phyloP scores from a whole-genome alignment of 208 protist species.

The Crithidia acanthocephali region DNA sequence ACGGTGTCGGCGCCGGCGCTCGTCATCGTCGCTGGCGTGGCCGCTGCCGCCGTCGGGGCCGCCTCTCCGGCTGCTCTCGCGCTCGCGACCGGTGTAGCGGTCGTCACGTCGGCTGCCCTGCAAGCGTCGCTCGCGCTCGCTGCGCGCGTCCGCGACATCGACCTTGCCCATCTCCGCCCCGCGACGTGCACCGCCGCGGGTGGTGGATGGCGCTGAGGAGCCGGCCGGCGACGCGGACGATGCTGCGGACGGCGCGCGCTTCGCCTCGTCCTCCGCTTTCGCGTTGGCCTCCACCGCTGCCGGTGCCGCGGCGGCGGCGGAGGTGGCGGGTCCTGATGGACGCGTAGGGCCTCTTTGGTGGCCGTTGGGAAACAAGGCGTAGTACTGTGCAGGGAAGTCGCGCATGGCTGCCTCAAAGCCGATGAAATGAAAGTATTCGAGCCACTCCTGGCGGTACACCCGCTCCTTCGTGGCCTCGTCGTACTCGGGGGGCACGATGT shows the following conservation, averaged over 20 bases:
- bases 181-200: conserved; percentile 1
- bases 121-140: conserved; percentile 21
- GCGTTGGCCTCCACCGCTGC: neutral
- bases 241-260: neutral
- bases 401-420: conserved; percentile 59
- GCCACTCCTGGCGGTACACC: conserved; percentile 88
- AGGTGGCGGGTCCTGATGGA: neutral
- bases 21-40: conserved; percentile 31
- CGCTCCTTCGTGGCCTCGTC: conserved; percentile 68
- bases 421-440: conserved; percentile 88
- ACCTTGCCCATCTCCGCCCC: neutral
- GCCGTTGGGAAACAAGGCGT: conserved; percentile 47
- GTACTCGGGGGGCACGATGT: conserved; percentile 84
- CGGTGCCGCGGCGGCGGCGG: neutral
- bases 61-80: no score
- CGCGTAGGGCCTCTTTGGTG: conserved; percentile 2
- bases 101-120: conserved; percentile 12
- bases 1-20: conserved; percentile 20
- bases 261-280: neutral
- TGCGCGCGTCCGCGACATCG: neutral
- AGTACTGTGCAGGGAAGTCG: conserved; percentile 68
- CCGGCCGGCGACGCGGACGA: conserved; percentile 16
- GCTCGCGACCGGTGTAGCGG: conserved; percentile 1
- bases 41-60: conserved; percentile 19
- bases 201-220: conserved; percentile 21